Evolutionary conservation across 176 grass and related monocot species (phyloP).

Genomic region (Eleusine coracana): DNA sequence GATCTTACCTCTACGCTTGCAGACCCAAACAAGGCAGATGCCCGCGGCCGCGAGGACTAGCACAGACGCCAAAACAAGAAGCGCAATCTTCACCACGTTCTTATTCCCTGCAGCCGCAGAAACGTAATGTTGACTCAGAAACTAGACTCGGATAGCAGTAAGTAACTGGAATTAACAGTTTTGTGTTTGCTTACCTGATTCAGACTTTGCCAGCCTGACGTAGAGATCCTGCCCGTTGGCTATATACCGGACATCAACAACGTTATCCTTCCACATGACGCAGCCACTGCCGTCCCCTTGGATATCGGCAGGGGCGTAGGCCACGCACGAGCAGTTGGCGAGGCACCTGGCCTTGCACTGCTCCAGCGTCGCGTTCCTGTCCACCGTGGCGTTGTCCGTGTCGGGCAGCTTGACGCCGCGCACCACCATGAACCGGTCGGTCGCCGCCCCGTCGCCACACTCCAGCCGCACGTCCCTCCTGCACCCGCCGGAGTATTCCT

Average conservation of each 20-base stretch:
- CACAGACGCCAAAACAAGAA: not conserved
- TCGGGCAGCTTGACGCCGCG: slow-evolving; percentile 65
- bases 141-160: not conserved
- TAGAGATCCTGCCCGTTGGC: slow-evolving; percentile 44
- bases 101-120: slow-evolving; percentile 4
- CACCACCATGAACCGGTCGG: slow-evolving; percentile 41
- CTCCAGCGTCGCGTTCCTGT: slow-evolving; percentile 39
- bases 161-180: not conserved
- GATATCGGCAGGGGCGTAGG: slow-evolving; percentile 50
- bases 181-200: slow-evolving; percentile 25
- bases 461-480: slow-evolving; percentile 41
- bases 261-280: slow-evolving; percentile 27
- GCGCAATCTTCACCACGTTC: not conserved
- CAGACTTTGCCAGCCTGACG: slow-evolving; percentile 37
- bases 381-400: slow-evolving; percentile 36
- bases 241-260: slow-evolving; percentile 36
- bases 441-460: slow-evolving; percentile 43
- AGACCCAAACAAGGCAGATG: slow-evolving; percentile 17
- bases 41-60: not conserved
- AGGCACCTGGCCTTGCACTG: slow-evolving; percentile 43
- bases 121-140: not conserved
- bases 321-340: slow-evolving; percentile 60
- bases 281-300: slow-evolving; percentile 39
- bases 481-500: slow-evolving; percentile 47
- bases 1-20: slow-evolving; percentile 35